Base-by-base conservation (phyloP, 768 basidiomycete genomes). In the Boletus coccyginus region DNA sequence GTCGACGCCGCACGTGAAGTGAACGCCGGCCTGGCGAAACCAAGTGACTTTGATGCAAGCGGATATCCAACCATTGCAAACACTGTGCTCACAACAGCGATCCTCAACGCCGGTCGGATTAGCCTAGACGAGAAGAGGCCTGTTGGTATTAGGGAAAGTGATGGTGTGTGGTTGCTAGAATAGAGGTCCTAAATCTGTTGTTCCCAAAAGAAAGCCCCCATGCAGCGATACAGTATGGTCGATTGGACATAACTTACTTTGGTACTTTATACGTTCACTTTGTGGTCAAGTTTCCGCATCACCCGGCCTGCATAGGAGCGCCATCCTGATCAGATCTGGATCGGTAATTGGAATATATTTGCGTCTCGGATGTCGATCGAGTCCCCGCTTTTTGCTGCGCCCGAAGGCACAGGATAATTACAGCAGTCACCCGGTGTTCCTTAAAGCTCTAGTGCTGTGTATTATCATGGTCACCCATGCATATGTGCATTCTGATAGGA, bases 61-160 rank as follows among this genome's bases (percentile, higher is more conserved):
- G 92, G 88, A 24, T 77, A 93, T 59, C 93, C 94, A 38, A 96
- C 94, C 21, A 92, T 95, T 69, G 80, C 83, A 44, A 95, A 93
- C 73, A 95, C 94, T 14, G 86, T 94, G 16, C 74, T 90, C 62
- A 90, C 88, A 17, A 93, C 92, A 12, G 90, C 90, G 14, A 92
- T 96, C 68, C 81, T 96, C 62, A 84, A 95, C 59, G 94, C 94
- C 29, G 94, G 94, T 14, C 83, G 94, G 53, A 86, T 92, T 69
- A 91, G 89, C 66, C 73, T 96, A 53, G 92, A 96, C 71, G 92
- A 96, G 80, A 92, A 88, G 76, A 76, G 93, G 58, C 80, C 89
- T 8, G 92, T 96, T 49, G 78, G 77, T 32, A 90, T 97, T 71
- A 85, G 79, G 77, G 84, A 84, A 73, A 78, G 77, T 19, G 83